Base-by-base conservation (phyloP, 2,329 filamentous ascomycete species). In the Venturia carpophila region DNA sequence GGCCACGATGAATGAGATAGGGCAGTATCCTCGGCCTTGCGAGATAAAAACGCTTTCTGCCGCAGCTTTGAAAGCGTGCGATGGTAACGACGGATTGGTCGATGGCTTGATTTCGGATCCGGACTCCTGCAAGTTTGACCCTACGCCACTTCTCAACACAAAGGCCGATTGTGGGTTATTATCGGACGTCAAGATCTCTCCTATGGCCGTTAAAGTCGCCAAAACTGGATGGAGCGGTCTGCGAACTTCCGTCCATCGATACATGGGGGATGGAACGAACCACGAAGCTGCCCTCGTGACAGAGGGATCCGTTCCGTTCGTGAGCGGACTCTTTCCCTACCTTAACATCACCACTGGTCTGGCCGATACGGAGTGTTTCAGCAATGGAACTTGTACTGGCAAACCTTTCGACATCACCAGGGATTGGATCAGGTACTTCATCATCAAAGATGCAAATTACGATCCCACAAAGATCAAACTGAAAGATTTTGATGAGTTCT, bases 41-140 rank as follows among this genome's bases (percentile, higher is more conserved):
- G 72, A 73, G 60, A 60, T 73, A 1, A 67, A 70, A 9, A 69
- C 66, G 24, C 67, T 73, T 45, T 65, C 62, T 10, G 19, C 66
- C 1, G 69, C 66, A 15, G 67, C 62, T 0, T 60, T 71, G 4
- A 68, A 69, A 17, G 65, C 66, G 7, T 74, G 73, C 60, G 71
- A 73, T 62, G 63, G 41, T n/a, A 60, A 70, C 0, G 72, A 74
- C 45, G 67, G 67, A 3, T 3, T 73, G 73, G 3, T 71, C 66
- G 45, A 84, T 71, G 69, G 69, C 5, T 66, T 74, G 11, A 67
- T 74, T 5, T 62, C 66, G 15, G 66, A 69, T 27, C 69, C 71
- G 0, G 65, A 67, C 5, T 39, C 43, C 0, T 74, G 72, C 65
- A 52, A 67, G 2, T 74, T 73, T 34, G 61, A 68, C 56, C 42